Evolutionary conservation across 2,329 filamentous ascomycete genomes (phyloP).

Genomic region (Lachnellula occidentalis): DNA sequence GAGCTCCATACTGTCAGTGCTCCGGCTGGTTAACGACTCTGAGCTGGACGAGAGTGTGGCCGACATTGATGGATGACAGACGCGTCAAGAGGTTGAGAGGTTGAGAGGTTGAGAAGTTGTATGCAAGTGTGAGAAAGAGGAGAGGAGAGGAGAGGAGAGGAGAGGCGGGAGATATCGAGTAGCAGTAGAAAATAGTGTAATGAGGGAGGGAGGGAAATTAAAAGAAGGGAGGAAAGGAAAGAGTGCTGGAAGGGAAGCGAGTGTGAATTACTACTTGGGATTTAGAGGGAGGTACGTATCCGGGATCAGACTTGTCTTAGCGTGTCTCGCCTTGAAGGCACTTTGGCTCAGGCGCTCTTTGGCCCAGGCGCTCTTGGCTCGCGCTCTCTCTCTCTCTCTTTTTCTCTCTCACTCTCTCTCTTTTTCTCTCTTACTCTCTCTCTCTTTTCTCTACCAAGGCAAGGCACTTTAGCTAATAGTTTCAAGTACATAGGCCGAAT

Average conservation of each 20-base stretch:
- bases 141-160: neutral
- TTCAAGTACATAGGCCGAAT: no score
- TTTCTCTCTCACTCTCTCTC: no score
- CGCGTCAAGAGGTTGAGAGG: neutral
- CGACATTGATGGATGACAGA: constrained; percentile 7
- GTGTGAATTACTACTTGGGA: no score
- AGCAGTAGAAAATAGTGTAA: neutral
- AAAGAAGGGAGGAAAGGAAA: neutral
- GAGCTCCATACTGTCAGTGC: constrained; percentile 24
- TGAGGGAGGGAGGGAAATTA: neutral
- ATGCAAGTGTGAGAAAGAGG: neutral
- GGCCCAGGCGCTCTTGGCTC: no score
- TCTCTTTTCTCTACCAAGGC: no score
- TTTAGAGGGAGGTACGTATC: no score
- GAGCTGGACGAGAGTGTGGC: constrained; percentile 16
- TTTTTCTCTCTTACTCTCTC: no score
- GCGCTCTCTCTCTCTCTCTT: no score
- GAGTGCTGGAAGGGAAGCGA: neutral
- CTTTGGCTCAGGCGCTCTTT: no score
- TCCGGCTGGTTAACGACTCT: constrained; percentile 24
- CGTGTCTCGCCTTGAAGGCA: no score
- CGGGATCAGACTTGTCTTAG: no score
- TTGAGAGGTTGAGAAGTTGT: neutral
- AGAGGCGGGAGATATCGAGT: neutral
- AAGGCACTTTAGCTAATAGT: no score